Conservation (phyloP, 208 protist species). For the Trypanosomatidae sp. region DNA sequence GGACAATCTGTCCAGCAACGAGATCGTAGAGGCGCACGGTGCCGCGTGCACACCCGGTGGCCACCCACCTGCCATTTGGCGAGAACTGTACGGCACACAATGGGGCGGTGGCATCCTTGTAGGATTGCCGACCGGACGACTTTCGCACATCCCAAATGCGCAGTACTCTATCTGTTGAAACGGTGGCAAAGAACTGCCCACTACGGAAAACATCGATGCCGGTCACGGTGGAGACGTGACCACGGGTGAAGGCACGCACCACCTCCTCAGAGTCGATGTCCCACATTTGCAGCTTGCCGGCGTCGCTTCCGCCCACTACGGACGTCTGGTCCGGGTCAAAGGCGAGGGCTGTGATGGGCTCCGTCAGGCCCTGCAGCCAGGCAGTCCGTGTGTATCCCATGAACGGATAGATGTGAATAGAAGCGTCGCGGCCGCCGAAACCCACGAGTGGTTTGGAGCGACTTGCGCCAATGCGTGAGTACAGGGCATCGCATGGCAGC, state of each 20-base stretch:
- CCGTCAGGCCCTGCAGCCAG: conserved; percentile 52
- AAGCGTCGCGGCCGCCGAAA: conserved; percentile 62
- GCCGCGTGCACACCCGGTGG: conserved; percentile 71
- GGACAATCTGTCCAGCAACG: conserved; percentile 38
- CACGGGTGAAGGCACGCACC: conserved; percentile 54
- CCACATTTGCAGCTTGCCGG: conserved; percentile 64
- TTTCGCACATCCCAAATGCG: conserved; percentile 90
- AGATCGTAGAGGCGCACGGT: conserved; percentile 79
- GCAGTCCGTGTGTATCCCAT: conserved; percentile 42
- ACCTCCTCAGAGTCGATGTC: conserved; percentile 62
- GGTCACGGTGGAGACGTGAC: conserved; percentile 71
- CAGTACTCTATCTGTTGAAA: conserved; percentile 71
- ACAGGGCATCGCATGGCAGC: conserved; percentile 67
- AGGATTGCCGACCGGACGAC: conserved; percentile 63
- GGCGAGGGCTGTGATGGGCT: conserved; percentile 59
- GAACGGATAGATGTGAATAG: conserved; percentile 70
- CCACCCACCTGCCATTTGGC: conserved; percentile 68
- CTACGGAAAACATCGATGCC: conserved; percentile 56
- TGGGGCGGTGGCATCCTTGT: conserved; percentile 59
- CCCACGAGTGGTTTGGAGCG: conserved; percentile 62
- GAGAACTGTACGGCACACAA: conserved; percentile 73
- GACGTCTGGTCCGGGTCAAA: conserved; percentile 61
- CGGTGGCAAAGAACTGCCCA: conserved; percentile 68
- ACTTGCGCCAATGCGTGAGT: conserved; percentile 51
- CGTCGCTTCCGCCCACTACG: conserved; percentile 63